Evolutionary conservation across 768 basidiomycete genomes (phyloP).

Genomic region (Lyophyllum atratum): DNA sequence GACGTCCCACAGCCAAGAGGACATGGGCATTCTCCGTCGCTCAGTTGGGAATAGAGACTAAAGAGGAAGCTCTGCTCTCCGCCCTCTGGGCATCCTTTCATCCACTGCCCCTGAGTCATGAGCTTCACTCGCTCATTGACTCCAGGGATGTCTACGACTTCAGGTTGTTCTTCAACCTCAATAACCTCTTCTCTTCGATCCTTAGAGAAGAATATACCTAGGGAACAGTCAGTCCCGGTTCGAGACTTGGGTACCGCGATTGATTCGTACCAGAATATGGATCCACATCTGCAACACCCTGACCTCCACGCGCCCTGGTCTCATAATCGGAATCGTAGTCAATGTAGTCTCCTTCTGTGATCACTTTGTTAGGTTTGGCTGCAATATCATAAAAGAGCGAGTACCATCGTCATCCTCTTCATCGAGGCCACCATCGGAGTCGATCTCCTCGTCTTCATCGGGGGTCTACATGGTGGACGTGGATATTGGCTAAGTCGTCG

Average conservation of each 20-base stretch:
- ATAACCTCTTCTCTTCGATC: conserved; percentile 90
- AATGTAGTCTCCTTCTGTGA: conserved; percentile 56
- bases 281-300: conserved; percentile 63
- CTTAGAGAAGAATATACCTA: conserved; percentile 95
- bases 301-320: conserved; percentile 37
- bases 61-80: conserved; percentile 90
- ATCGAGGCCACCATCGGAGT: conserved; percentile 44
- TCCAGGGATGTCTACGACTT: conserved; percentile 45
- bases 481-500: not conserved
- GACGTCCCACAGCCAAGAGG: conserved; percentile 73
- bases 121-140: conserved; percentile 54
- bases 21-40: conserved; percentile 64
- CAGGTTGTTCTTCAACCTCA: conserved; percentile 83
- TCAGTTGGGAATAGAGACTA: conserved; percentile 76
- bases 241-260: not conserved
- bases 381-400: conserved; percentile 5
- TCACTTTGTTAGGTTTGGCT: not conserved
- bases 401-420: conserved; percentile 57
- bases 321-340: conserved; percentile 87
- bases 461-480: conserved; percentile 48
- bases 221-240: conserved; percentile 6
- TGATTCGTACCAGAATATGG: conserved; percentile 76
- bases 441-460: conserved; percentile 55
- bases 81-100: conserved; percentile 95
- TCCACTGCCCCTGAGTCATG: conserved; percentile 92